Evolutionary conservation across 2,329 filamentous ascomycete species (phyloP).

Genomic region (Aspergillus udagawae): DNA sequence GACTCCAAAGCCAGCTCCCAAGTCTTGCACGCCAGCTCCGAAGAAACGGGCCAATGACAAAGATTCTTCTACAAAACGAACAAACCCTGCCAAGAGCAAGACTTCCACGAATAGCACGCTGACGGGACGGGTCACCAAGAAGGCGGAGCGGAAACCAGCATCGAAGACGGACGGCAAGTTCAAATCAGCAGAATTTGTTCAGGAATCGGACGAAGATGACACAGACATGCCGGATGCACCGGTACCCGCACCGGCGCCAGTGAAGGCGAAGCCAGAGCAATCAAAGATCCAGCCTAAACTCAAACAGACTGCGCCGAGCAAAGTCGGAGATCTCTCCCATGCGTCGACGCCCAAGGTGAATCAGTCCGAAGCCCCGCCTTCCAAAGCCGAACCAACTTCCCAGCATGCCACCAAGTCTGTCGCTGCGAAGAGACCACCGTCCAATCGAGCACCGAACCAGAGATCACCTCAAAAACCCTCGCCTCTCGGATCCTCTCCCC

Average conservation of each 20-base stretch:
- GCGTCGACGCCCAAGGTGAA: constrained; percentile 23
- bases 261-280: constrained; percentile 15
- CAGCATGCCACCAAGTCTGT: constrained; percentile 27
- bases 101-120: constrained; percentile 47
- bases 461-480: constrained; percentile 58
- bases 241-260: constrained; percentile 2
- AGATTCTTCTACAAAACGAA: constrained; percentile 42
- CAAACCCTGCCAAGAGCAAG: constrained; percentile 42
- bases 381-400: constrained; percentile 21
- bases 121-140: constrained; percentile 43
- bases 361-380: constrained; percentile 17
- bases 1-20: constrained; percentile 26
- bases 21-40: constrained; percentile 23
- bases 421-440: constrained; percentile 31
- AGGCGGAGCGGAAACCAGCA: constrained; percentile 38
- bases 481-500: constrained; percentile 58
- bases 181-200: constrained; percentile 53
- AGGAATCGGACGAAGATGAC: constrained; percentile 49
- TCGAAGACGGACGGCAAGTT: constrained; percentile 43
- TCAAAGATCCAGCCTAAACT: constrained; percentile 17
- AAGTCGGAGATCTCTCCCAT: constrained; percentile 16
- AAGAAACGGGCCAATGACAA: constrained; percentile 40
- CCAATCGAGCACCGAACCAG: constrained; percentile 39
- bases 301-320: constrained; percentile 17
- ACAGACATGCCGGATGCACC: constrained; percentile 38